A percentile compares a stretch with the other conserved stretches of the same genome.
Evolutionary conservation across 2,329 filamentous ascomycete genomes (phyloP).

Genomic region (Aspergillus fumigatiaffinis): DNA sequence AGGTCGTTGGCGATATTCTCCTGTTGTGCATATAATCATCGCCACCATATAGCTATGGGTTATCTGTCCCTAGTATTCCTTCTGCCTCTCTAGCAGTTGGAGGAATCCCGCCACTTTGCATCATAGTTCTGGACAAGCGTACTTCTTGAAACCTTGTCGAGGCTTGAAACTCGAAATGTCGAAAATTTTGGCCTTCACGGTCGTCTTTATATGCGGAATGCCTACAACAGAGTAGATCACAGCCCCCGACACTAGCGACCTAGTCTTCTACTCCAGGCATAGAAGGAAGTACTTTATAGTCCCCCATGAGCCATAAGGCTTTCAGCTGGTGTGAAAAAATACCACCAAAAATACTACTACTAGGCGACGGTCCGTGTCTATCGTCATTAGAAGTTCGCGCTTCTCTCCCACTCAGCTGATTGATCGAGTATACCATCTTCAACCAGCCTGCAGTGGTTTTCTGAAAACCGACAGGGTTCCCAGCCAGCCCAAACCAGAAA

Average conservation of each 20-base stretch:
- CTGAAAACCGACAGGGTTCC: neutral
- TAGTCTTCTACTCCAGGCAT: neutral
- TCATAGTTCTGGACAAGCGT: neutral
- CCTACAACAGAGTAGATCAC: neutral
- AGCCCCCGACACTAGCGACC: no score
- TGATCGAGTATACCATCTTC: neutral
- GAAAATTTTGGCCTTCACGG: neutral
- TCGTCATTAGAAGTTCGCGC: neutral
- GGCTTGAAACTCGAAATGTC: neutral
- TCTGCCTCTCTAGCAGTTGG: no score
- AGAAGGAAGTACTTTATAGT: neutral
- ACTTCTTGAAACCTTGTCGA: neutral
- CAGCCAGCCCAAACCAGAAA: neutral
- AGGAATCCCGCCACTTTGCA: neutral
- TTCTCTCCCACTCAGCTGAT: neutral
- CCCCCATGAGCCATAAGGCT: neutral
- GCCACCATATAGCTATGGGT: neutral
- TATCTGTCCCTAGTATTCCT: no score
- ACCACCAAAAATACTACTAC: neutral
- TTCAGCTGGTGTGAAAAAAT: neutral
- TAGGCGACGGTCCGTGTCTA: neutral
- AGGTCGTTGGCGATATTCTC: neutral
- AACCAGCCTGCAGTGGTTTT: neutral
- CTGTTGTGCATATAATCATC: neutral
- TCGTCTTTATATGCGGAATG: neutral